Conservation (phyloP, 2,329 filamentous ascomycete genomes). For the Cordyceps fumosorosea region DNA sequence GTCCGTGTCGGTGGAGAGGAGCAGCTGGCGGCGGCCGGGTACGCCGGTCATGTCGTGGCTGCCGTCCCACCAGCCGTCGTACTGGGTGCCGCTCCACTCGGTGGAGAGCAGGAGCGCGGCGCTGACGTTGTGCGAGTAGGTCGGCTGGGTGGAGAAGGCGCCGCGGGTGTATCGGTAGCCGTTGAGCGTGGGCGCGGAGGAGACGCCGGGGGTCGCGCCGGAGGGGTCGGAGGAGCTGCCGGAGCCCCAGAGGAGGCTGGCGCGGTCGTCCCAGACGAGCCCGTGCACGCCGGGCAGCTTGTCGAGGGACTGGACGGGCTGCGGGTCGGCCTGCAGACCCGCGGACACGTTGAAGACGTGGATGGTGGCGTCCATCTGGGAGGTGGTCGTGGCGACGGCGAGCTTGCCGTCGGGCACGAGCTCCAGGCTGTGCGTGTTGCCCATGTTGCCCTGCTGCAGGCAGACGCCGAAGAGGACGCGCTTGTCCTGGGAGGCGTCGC, state of each 20-base stretch:
- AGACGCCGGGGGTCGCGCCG: not conserved
- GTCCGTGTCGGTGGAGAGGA: slow-evolving; percentile 7
- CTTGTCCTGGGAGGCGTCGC: not conserved
- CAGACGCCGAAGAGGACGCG: slow-evolving; percentile 3
- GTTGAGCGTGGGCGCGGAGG: not conserved
- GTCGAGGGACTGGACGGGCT: slow-evolving; percentile 3
- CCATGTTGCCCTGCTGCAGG: not conserved
- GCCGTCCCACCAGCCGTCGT: slow-evolving; percentile 7
- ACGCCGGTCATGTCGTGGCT: slow-evolving; percentile 8
- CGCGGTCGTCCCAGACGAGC: slow-evolving; percentile 4
- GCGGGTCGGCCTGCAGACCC: not conserved
- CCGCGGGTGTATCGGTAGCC: not conserved
- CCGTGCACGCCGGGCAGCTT: not conserved
- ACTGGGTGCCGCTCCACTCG: slow-evolving; percentile 6
- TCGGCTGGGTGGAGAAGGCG: not conserved
- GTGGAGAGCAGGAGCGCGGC: not conserved
- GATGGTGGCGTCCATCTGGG: not conserved
- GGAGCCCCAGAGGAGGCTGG: slow-evolving; percentile 4
- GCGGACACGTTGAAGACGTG: not conserved
- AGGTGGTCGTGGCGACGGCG: not conserved
- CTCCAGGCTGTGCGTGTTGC: slow-evolving; percentile 11
- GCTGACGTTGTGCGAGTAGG: slow-evolving; percentile 3
- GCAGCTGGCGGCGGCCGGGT: slow-evolving; percentile 4
- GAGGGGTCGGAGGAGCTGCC: slow-evolving; percentile 1
- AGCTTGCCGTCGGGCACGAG: slow-evolving; percentile 4